Evolutionary conservation across 1,139 yeast species (phyloP).

Genomic region (Suhomyces panamericanus): DNA sequence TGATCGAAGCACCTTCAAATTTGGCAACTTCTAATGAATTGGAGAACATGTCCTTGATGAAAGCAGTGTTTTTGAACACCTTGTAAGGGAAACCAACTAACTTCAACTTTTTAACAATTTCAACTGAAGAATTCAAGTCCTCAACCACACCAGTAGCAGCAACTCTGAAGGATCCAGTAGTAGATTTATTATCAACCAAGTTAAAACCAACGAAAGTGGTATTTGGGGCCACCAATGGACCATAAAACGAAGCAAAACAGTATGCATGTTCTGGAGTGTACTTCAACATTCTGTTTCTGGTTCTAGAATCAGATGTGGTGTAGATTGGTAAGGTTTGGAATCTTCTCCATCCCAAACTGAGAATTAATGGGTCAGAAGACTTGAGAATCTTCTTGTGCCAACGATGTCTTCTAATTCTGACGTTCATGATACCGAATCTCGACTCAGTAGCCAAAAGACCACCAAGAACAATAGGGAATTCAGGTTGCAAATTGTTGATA

Average conservation of each 20-base stretch:
- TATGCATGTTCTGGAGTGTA: conserved; percentile 98
- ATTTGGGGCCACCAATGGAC: conserved; percentile 95
- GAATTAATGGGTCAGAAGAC: conserved; percentile 90
- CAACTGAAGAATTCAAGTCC: conserved; percentile 86
- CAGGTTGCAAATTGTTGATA: conserved; percentile 80
- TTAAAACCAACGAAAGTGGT: conserved; percentile 97
- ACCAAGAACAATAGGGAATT: conserved; percentile 83
- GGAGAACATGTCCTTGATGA: conserved; percentile 93
- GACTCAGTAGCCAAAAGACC: conserved; percentile 89
- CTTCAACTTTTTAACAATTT: conserved; percentile 93
- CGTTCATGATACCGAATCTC: conserved; percentile 89
- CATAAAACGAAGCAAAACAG: conserved; percentile 94
- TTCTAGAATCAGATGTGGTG: conserved; percentile 95
- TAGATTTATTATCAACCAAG: conserved; percentile 75
- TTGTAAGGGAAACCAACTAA: conserved; percentile 94
- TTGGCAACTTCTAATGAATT: conserved; percentile 93
- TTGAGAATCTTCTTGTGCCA: conserved; percentile 98
- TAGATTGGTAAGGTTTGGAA: conserved; percentile 95
- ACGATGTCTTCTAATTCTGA: conserved; percentile 94
- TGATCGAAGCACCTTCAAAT: conserved; percentile 95
- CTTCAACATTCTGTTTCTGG: conserved; percentile 96
- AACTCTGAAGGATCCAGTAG: conserved; percentile 89
- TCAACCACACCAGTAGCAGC: conserved; percentile 98
- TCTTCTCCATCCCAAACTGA: conserved; percentile 97
- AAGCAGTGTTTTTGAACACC: conserved; percentile 93